phyloP scores from a whole-genome alignment of 352 stramenopile species.

The Globisporangium parvum region DNA sequence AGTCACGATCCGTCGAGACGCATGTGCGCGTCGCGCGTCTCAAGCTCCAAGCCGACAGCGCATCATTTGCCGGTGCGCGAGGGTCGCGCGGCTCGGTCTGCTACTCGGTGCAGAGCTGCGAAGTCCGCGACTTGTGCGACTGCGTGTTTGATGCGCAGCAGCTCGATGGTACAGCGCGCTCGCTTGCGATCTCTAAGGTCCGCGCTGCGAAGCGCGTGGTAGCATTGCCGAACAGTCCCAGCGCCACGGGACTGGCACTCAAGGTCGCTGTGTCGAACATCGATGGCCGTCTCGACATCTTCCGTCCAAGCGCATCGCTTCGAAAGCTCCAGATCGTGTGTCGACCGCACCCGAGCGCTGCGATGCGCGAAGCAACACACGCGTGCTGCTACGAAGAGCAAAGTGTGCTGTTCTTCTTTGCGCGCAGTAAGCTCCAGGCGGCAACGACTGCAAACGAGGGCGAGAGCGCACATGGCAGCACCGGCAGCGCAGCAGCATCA shows the following conservation, averaged over 20 bases:
- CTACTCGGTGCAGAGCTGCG: conserved; percentile 55
- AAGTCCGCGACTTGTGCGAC: conserved; percentile 37
- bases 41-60: conserved; percentile 46
- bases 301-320: conserved; percentile 27
- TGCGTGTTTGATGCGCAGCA: conserved; percentile 40
- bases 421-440: conserved; percentile 26
- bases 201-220: neutral
- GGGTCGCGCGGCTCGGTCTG: conserved; percentile 17
- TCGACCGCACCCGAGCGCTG: conserved; percentile 17
- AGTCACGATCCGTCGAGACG: conserved; percentile 31
- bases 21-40: conserved; percentile 50
- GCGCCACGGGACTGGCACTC: neutral
- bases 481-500: neutral
- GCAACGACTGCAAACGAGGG: conserved; percentile 15
- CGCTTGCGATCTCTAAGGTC: conserved; percentile 27
- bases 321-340: conserved; percentile 26
- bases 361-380: conserved; percentile 26
- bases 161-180: conserved; percentile 13
- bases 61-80: conserved; percentile 7
- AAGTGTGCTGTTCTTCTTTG: conserved; percentile 32
- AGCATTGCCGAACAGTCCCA: neutral
- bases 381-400: conserved; percentile 30
- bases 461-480: conserved; percentile 1
- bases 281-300: conserved; percentile 30
- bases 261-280: conserved; percentile 39